Base-by-base conservation (phyloP, 306 rosid species). In the Carpinus viminea region DNA sequence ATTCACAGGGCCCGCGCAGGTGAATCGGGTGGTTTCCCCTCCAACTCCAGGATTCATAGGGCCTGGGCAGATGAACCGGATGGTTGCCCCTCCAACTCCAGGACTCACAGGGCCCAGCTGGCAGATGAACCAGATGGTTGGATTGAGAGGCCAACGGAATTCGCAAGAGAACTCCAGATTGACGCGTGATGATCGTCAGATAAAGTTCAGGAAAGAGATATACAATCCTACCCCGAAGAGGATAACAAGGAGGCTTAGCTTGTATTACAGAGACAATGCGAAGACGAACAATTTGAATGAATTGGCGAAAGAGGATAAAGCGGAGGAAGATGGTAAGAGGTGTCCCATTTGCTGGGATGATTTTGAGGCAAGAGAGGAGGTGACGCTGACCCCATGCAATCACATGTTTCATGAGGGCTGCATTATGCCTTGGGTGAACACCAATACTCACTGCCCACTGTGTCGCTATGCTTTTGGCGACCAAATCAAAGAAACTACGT, bases 361-460 rank as follows among this genome's bases (percentile, higher is more conserved):
- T 78, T 92, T 92, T 65, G 90, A 89, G 60, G 77, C 89, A 0
- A 84, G 52, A 75, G 70, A 91, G 70, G 96, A 91, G 70, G 98
- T 91, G 73, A 82, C 80, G 92, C 51, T 81, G 56, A 92, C 98
- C 5, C 97, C 92, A 8, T 95, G 98, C 81, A 84, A 82, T 12
- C 98, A 95, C 77, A 90, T 95, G 96, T 95, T 92, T 74, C 98
- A 92, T 70, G 96, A 90, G 74, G 90, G 90, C 11, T 95, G 98
- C 81, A 91, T 95, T 53, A 85, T 91, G 12, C 92, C 98, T 0
- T 92, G 98, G 98, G 76, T 88, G 54, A 87, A 82, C 70, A 91
- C 89, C 80, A 80, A 85, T 31, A 89, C 87, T 1, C 93, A 84
- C 60, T 95, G 98, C 75, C 98, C 98, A 0, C 86, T 90, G 6